Percentiles rank a stretch among this genome's conserved stretches.
These are phyloP conservation scores for Diversispora eburnea DNA, from an alignment of 192 early-diverging fungal genomes.

Conservation along the genomic window DNA sequence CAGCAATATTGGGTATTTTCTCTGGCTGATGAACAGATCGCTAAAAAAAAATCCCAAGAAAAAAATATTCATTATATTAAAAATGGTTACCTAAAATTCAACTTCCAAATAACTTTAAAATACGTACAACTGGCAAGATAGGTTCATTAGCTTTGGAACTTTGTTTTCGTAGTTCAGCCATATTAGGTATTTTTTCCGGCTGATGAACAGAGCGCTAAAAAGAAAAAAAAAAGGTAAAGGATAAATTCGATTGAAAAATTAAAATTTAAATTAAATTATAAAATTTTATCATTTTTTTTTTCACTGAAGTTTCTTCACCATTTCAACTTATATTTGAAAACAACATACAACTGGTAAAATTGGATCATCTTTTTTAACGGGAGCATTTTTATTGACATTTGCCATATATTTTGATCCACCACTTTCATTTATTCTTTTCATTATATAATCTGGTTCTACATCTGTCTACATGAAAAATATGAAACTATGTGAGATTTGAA, in stretches of 20 bases:
- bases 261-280: too few relatives aligned
- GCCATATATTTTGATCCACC: conserved; percentile 90
- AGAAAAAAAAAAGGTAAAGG: too few relatives aligned
- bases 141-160: too few relatives aligned
- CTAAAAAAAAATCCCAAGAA: conserved; percentile 23
- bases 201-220: conserved; percentile 20
- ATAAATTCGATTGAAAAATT: too few relatives aligned
- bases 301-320: background rate
- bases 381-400: conserved; percentile 48
- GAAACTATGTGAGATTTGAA: background rate
- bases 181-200: too few relatives aligned
- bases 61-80: background rate
- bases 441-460: conserved; percentile 76
- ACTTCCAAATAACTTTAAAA: background rate
- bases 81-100: background rate
- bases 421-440: conserved; percentile 77
- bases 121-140: too few relatives aligned
- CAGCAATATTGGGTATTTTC: too few relatives aligned
- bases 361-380: conserved; percentile 34
- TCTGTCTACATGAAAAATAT: conserved; percentile 48
- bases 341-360: conserved; percentile 45
- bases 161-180: too few relatives aligned
- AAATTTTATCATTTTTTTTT: too few relatives aligned
- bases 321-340: background rate
- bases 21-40: background rate